These are phyloP conservation scores for Emericellopsis cladophorae DNA, from an alignment of 2,329 filamentous ascomycete species.

Conservation along the genomic window DNA sequence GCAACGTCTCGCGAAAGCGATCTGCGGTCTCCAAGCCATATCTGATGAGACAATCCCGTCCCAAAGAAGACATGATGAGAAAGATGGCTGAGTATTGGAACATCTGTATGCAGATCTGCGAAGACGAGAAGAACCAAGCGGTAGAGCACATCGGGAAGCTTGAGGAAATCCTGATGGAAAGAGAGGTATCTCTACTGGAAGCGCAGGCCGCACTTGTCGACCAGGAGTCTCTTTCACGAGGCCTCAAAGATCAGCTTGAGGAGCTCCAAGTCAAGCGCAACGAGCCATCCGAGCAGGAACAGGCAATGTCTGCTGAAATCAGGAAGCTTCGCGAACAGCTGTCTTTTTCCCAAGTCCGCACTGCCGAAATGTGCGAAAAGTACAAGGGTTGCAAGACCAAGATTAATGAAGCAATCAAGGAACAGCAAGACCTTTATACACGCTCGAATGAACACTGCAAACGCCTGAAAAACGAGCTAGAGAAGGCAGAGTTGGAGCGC, in stretches of 20 bases:
- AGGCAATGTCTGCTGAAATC: slow-evolving; percentile 13
- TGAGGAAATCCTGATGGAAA: slow-evolving; percentile 8
- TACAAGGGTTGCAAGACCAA: slow-evolving; percentile 19
- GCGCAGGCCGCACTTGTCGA: slow-evolving; percentile 5
- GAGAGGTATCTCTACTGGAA: slow-evolving; percentile 6
- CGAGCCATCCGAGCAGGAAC: slow-evolving; percentile 8
- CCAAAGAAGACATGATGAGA: slow-evolving; percentile 17
- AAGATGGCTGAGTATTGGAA: slow-evolving; percentile 19
- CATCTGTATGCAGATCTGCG: slow-evolving; percentile 16
- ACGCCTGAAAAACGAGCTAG: slow-evolving; percentile 18
- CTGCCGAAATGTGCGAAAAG: slow-evolving; percentile 16
- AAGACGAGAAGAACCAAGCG: slow-evolving; percentile 14
- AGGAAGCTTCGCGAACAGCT: slow-evolving; percentile 13
- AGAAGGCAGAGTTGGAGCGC: slow-evolving; percentile 14
- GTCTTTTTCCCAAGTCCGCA: slow-evolving; percentile 9
- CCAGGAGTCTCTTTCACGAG: not conserved
- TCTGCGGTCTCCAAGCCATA: slow-evolving; percentile 6
- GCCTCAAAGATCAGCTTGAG: slow-evolving; percentile 12
- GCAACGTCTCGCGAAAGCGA: slow-evolving; percentile 19
- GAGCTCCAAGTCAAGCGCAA: slow-evolving; percentile 8
- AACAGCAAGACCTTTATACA: slow-evolving; percentile 31
- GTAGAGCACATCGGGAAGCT: slow-evolving; percentile 13
- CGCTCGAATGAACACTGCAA: slow-evolving; percentile 19
- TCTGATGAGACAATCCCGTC: slow-evolving; percentile 7
- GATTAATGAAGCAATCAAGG: slow-evolving; percentile 30